phyloP scores from a whole-genome alignment of 805 yeast species.

The Hanseniaspora vineae region DNA sequence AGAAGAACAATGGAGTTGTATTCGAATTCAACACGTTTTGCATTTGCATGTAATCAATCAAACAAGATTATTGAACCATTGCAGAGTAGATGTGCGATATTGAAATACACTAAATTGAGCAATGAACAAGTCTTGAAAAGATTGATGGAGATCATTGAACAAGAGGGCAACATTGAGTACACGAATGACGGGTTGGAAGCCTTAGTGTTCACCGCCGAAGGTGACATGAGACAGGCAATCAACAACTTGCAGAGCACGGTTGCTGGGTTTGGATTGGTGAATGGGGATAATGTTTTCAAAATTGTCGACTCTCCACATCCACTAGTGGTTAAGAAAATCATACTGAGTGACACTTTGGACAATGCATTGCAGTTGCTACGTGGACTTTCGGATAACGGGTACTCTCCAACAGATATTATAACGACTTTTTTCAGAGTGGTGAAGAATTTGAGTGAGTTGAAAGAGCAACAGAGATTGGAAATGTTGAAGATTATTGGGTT shows the following conservation, averaged over 20 bases:
- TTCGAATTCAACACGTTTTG: conserved; percentile 92
- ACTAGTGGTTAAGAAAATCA: conserved; percentile 58
- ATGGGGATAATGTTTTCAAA: conserved; percentile 82
- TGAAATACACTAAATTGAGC: conserved; percentile 66
- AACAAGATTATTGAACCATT: conserved; percentile 92
- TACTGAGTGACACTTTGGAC: conserved; percentile 46
- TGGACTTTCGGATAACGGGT: conserved; percentile 77
- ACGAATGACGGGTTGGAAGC: conserved; percentile 90
- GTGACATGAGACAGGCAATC: conserved; percentile 97
- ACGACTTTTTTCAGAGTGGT: conserved; percentile 83
- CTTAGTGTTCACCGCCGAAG: conserved; percentile 87
- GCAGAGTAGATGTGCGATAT: conserved; percentile 91
- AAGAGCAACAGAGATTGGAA: conserved; percentile 59
- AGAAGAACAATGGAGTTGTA: conserved; percentile 92
- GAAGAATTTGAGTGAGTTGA: conserved; percentile 55
- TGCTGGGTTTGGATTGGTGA: conserved; percentile 88
- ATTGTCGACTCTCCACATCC: conserved; percentile 98
- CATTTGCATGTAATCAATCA: conserved; percentile 95
- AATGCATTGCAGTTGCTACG: conserved; percentile 46
- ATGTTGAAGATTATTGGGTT: conserved; percentile 79
- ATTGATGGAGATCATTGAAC: conserved; percentile 52
- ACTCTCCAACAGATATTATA: conserved; percentile 84
- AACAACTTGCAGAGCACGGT: conserved; percentile 89
- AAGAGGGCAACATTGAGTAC: conserved; percentile 54
- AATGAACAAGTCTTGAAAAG: conserved; percentile 79